Base-by-base conservation (phyloP, 805 yeast genomes). In the Yarrowia hollandica region DNA sequence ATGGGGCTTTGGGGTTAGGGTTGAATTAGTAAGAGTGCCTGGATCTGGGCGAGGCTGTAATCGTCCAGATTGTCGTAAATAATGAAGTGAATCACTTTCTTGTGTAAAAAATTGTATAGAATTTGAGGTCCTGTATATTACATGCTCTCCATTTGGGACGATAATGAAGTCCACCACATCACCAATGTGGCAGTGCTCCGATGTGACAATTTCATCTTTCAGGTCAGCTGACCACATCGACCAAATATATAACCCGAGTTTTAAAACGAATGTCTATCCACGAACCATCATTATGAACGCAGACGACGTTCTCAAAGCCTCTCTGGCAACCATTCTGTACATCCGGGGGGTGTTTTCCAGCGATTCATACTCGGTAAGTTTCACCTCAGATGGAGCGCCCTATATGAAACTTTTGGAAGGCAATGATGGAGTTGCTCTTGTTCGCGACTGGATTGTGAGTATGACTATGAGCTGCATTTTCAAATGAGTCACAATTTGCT, bases 361-460 rank as follows among this genome's bases (percentile, higher is more conserved):
- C 16, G 19, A 15, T 1, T 28, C 31, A 4, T 48, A 18, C 22
- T 2, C 21, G n/a, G 30, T 22, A 3, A 14, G 22, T 4, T 9
- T 7, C 10, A 48, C 55, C 1, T 22, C 55, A 10, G 38, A 33
- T 8, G 55, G 39, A n/a, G 34, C 30, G 10, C 39, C 21, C 3
- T 48, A 48, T 12, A 48, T 48, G 55, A 12, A n/a, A 21, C 28
- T 48, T 33, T 11, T n/a, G 5, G 12, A 18, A 2, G 54, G 54
- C 2, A n/a, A 33, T 21, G 30, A 15, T 15, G 55, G 30, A 11
- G 55, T 48, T 6, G 8, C 28, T 12, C 12, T 33, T 2, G 28
- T 48, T 6, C 21, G 38, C 15, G 55, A 48, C 9, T 48, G 55
- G 55, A 33, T 48, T 22, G 55, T 48, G 55, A 48, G 55, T 46